A percentile compares a stretch with the other conserved stretches of the same genome.
These are phyloP conservation scores for Blastobotrys elegans DNA, from an alignment of 1,139 yeast genomes.

Conservation along the genomic window DNA sequence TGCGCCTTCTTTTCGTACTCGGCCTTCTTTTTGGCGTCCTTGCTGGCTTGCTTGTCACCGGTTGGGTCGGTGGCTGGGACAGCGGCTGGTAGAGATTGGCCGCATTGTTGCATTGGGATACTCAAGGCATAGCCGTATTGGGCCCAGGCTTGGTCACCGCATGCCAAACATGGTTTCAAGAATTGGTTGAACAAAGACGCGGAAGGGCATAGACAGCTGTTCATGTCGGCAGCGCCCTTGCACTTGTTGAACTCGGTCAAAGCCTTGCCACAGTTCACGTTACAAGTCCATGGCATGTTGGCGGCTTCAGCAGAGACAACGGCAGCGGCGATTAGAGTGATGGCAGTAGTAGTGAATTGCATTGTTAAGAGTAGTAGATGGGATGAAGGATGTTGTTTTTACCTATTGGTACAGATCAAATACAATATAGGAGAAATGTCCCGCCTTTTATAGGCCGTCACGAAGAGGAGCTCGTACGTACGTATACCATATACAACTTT, in stretches of 20 bases:
- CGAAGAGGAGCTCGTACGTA: too few species aligned
- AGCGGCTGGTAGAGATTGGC: background rate
- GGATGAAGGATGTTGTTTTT: too few species aligned
- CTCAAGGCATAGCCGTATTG: conserved; percentile 3
- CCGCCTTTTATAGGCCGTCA: too few species aligned
- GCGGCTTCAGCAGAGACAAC: background rate
- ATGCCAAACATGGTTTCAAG: background rate
- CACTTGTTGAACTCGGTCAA: conserved; percentile 12
- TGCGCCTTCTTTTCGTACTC: background rate
- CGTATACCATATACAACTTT: too few species aligned
- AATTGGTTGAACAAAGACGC: background rate
- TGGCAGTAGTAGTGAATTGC: background rate
- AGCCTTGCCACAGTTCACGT: conserved; percentile 8
- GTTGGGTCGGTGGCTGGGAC: background rate
- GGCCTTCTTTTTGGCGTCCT: too few species aligned
- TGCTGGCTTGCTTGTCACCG: background rate
- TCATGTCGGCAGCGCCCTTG: conserved; percentile 1
- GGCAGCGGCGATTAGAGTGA: background rate
- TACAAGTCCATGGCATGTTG: background rate
- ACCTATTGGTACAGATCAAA: too few species aligned
- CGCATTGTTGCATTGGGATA: conserved; percentile 7
- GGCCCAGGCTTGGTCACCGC: conserved; percentile 4
- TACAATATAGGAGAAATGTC: too few species aligned
- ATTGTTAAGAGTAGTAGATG: background rate
- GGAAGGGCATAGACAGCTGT: conserved; percentile 4